These are phyloP conservation scores for Tuber melanosporum DNA, from an alignment of 495 filamentous ascomycete genomes.

Conservation along the genomic window DNA sequence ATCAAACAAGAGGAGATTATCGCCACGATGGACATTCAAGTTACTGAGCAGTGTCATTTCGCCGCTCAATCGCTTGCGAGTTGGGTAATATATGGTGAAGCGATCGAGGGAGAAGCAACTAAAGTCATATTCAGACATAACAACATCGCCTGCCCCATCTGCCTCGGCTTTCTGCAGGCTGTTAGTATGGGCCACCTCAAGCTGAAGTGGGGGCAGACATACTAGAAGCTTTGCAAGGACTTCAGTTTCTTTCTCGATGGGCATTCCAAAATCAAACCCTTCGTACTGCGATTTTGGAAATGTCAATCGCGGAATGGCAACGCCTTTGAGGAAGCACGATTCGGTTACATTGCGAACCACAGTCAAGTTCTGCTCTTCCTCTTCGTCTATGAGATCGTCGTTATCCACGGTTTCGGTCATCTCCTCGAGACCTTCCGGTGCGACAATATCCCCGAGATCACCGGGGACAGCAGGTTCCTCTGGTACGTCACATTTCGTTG, in stretches of 20 bases:
- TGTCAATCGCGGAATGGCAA: slow-evolving; percentile 26
- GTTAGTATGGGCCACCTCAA: background rate
- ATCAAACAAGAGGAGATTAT: slow-evolving; percentile 51
- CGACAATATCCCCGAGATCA: background rate
- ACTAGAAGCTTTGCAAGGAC: slow-evolving; percentile 40
- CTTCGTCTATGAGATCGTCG: background rate
- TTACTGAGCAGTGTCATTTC: slow-evolving; percentile 53
- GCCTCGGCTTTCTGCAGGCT: slow-evolving; percentile 3
- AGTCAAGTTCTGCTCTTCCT: background rate
- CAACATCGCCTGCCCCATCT: background rate
- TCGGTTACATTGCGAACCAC: background rate
- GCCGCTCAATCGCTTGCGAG: slow-evolving; percentile 41
- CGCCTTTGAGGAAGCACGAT: background rate
- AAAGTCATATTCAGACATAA: slow-evolving; percentile 31
- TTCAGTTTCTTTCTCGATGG: slow-evolving; percentile 36
- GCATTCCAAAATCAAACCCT: slow-evolving; percentile 34
- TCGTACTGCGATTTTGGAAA: slow-evolving; percentile 44
- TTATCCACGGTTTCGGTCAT: background rate
- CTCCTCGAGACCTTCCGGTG: slow-evolving; percentile 2
- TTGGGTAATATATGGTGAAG: slow-evolving; percentile 50
- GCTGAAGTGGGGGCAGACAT: slow-evolving; percentile 9
- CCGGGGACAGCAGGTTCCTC: background rate
- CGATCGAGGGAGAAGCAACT: slow-evolving; percentile 49
- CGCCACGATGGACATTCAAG: slow-evolving; percentile 43
- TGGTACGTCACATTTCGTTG: background rate